Evolutionary conservation across 164 flowering plant genomes (phyloP), one percentile per base, ranked within the genome.

Genomic region (Aristolochia contorta): DNA sequence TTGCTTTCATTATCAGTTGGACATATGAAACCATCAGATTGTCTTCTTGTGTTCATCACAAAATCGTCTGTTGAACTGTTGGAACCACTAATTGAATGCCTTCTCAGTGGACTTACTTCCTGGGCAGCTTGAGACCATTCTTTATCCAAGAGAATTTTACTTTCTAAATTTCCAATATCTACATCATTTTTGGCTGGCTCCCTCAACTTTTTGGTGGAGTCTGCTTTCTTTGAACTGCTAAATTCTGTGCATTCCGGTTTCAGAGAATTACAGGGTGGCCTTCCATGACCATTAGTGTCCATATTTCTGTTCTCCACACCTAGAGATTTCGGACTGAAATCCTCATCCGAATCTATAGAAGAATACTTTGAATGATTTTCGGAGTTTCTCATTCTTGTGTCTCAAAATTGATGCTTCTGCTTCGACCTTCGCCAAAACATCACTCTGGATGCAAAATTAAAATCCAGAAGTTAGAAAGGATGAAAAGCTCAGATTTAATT

Each of bases 41-140:
- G 90, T 70, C 95, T 79, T 71, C 89, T 81, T 67, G 73, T 81
- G 53, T 62, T 80, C 4, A 46, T 60, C 14, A 60, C 49, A 47
- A 74, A 24, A 54, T 90, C 90, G 46, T 84, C 87, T 0, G 60
- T 41, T 68, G 66, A 65, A 67, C 65, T 79, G 51, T 81, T 81
- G 6, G 77, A 58, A 70, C 95, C 97, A 77, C 91, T 85, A 47
- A 85, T 82, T 0, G 97, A 90, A 54, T 90, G 95, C 65, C 97
- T 82, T 69, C 97, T 65, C 1, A 84, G 82, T 67, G 79, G 76
- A 48, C 67, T 72, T 18, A 46, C 69, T 50, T 80, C 85, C 60
- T 67, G 82, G 30, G 66, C n/a, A n/a, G n/a, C 52, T 7, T 71
- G 73, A 12, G 23, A 60, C 82, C 84, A 81, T 52, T 54, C 72